These are phyloP conservation scores for Golubevia sp. DNA, from an alignment of 1,284 basidiomycete species.

Conservation along the genomic window DNA sequence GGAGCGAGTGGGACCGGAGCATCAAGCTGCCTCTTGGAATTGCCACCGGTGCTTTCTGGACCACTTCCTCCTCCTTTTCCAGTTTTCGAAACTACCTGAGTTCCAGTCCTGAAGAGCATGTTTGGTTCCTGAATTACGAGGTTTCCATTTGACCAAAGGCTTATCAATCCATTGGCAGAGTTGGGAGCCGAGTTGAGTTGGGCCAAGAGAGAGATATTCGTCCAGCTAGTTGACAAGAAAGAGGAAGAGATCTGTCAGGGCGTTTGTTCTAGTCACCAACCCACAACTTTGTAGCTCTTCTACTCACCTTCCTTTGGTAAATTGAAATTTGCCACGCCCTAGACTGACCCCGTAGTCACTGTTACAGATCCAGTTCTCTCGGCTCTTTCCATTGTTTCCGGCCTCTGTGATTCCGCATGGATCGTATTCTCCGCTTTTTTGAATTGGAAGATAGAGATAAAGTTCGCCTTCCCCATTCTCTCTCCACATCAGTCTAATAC, in stretches of 20 bases:
- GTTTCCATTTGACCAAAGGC: slow-evolving; percentile 1
- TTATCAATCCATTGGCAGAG: slow-evolving; percentile 3
- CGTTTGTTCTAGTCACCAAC: too few relatives aligned
- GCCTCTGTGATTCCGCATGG: not conserved
- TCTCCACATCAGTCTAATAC: slow-evolving; percentile 22
- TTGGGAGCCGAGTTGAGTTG: slow-evolving; percentile 1
- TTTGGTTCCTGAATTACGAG: slow-evolving; percentile 2
- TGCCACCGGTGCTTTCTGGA: not conserved
- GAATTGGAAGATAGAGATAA: slow-evolving; percentile 9
- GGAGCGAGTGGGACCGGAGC: not conserved
- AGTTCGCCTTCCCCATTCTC: slow-evolving; percentile 3
- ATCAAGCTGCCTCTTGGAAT: not conserved
- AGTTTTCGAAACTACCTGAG: not conserved
- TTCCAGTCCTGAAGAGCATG: slow-evolving; percentile 1
- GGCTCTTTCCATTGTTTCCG: not conserved
- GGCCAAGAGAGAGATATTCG: slow-evolving; percentile 2
- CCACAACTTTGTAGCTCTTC: too few relatives aligned
- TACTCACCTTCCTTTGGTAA: slow-evolving; percentile 1
- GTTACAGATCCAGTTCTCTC: slow-evolving; percentile 7
- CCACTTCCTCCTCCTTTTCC: slow-evolving; percentile 3
- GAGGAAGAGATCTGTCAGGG: not conserved
- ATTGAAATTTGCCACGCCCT: slow-evolving; percentile 3
- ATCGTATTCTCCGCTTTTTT: slow-evolving; percentile 2
- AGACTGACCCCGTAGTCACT: slow-evolving; percentile 5
- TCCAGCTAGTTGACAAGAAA: not conserved